A percentile compares a stretch with the other conserved stretches of the same genome.
Conservation (phyloP, 2,329 filamentous ascomycete species). For the Cryphonectria nitschkei region DNA sequence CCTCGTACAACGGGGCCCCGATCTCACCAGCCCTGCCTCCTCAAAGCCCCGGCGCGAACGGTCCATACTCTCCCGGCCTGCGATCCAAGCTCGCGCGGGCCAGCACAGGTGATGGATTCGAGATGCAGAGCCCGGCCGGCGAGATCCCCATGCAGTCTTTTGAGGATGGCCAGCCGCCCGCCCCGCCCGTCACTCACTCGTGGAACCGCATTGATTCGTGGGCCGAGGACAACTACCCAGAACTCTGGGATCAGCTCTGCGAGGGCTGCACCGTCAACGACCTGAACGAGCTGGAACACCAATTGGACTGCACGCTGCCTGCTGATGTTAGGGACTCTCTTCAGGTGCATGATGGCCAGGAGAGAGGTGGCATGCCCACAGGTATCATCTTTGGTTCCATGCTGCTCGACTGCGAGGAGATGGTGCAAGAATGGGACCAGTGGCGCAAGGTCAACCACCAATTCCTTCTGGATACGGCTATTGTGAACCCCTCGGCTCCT, state of each 20-base stretch:
- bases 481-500: constrained; percentile 64
- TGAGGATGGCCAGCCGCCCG: constrained; percentile 84
- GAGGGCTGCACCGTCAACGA: constrained; percentile 93
- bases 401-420: constrained; percentile 97
- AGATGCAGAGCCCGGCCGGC: constrained; percentile 69
- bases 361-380: constrained; percentile 86
- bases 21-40: constrained; percentile 49
- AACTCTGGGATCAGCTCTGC: constrained; percentile 90
- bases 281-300: constrained; percentile 93
- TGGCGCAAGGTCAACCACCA: constrained; percentile 94
- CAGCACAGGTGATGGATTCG: constrained; percentile 67
- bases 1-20: constrained; percentile 64
- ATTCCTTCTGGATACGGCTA: constrained; percentile 68
- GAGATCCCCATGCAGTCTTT: constrained; percentile 98
- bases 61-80: constrained; percentile 89
- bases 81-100: constrained; percentile 74
- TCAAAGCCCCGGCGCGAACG: constrained; percentile 58
- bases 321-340: constrained; percentile 92
- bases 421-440: constrained; percentile 96
- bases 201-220: constrained; percentile 94
- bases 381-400: constrained; percentile 93
- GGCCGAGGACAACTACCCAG: constrained; percentile 93
- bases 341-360: constrained; percentile 92
- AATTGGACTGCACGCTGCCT: constrained; percentile 90
- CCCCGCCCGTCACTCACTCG: constrained; percentile 84